Conservation (phyloP, 345 rosid species). For the Brassica nigra region DNA sequence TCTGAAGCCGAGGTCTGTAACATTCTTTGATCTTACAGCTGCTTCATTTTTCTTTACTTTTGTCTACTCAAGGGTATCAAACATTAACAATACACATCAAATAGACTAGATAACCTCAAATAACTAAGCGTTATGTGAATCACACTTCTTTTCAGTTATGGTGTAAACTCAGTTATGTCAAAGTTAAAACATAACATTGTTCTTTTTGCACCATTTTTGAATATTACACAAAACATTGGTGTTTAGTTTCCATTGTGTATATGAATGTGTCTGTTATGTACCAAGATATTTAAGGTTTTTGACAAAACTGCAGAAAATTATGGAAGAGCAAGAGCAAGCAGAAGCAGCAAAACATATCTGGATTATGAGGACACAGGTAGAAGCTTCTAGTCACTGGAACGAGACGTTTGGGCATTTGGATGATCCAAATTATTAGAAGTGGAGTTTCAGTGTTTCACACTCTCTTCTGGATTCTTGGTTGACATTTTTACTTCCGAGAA, state of each 20-base stretch:
- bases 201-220: not conserved
- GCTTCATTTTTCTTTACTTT: not conserved
- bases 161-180: not conserved
- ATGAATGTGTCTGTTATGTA: not conserved
- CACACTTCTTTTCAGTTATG: not conserved
- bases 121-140: not conserved
- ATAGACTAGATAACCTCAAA: not conserved
- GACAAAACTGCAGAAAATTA: conserved; percentile 55
- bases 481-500: conserved; percentile 18
- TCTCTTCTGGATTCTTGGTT: conserved; percentile 18
- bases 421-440: conserved; percentile 34
- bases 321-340: conserved; percentile 58
- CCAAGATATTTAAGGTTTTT: conserved; percentile 13
- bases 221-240: not conserved
- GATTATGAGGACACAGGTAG: conserved; percentile 68
- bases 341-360: conserved; percentile 61
- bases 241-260: not conserved
- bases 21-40: not conserved
- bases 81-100: not conserved
- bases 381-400: conserved; percentile 68
- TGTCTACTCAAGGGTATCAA: not conserved
- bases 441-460: not conserved
- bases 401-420: conserved; percentile 67
- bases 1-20: conserved; percentile 60
- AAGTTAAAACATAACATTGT: not conserved